Percentiles rank a stretch among this genome's conserved stretches.
Evolutionary conservation across 1,284 basidiomycete species (phyloP).

Genomic region (Wallemia hederae): DNA sequence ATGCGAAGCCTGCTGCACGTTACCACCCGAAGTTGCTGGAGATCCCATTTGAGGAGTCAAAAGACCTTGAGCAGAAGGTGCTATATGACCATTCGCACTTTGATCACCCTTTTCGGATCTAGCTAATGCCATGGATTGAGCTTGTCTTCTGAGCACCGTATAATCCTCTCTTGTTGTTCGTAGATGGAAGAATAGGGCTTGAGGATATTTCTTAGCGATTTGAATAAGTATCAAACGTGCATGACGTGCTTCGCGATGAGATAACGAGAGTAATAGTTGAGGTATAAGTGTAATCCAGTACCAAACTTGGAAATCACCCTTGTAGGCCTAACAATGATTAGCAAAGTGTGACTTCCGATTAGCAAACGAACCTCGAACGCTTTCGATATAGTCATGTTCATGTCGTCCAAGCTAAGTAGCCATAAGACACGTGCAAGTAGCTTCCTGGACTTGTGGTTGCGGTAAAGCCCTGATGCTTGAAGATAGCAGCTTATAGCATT

Average conservation of each 20-base stretch:
- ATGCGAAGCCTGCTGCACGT: background rate
- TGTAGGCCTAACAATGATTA: slow-evolving; percentile 29
- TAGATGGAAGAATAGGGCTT: slow-evolving; percentile 84
- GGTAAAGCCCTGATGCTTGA: slow-evolving; percentile 87
- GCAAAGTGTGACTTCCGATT: background rate
- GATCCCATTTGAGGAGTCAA: background rate
- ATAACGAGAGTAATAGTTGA: slow-evolving; percentile 70
- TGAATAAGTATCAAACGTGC: slow-evolving; percentile 67
- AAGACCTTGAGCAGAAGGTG: background rate
- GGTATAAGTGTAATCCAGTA: slow-evolving; percentile 97
- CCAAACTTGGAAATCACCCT: slow-evolving; percentile 90
- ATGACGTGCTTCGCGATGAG: slow-evolving; percentile 73
- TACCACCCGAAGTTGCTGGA: background rate
- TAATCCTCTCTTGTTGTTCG: slow-evolving; percentile 73
- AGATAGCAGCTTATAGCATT: slow-evolving; percentile 93
- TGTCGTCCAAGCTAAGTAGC: slow-evolving; percentile 85
- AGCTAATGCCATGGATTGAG: background rate
- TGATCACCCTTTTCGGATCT: background rate
- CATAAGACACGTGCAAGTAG: slow-evolving; percentile 75
- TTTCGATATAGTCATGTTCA: slow-evolving; percentile 36
- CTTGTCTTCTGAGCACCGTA: slow-evolving; percentile 6
- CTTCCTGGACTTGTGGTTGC: slow-evolving; percentile 74
- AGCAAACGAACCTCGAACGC: slow-evolving; percentile 35
- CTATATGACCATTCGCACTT: background rate
- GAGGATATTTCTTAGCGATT: slow-evolving; percentile 75